Percentiles rank a stretch among this genome's conserved stretches.
phyloP scores from a whole-genome alignment of 1,139 yeast genomes.

The Geotrichum siamense region DNA sequence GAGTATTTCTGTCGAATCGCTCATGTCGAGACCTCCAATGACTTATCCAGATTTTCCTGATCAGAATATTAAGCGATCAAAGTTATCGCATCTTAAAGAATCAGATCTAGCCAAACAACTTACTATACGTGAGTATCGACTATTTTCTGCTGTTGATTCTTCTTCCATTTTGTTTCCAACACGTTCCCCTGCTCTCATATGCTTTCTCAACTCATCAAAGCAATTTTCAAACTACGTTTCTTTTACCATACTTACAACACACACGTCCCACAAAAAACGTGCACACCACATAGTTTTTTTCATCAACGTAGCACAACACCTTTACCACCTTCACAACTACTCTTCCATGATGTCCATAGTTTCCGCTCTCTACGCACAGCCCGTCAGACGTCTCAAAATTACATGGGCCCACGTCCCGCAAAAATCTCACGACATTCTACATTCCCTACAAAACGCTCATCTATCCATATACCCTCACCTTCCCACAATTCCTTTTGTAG shows the following conservation, averaged over 20 bases:
- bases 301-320: constrained; percentile 72
- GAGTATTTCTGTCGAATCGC: background rate
- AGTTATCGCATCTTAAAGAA: constrained; percentile 53
- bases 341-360: constrained; percentile 91
- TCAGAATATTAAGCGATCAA: constrained; percentile 23
- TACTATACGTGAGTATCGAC: constrained; percentile 63
- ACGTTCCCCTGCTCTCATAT: constrained; percentile 41
- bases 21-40: constrained; percentile 13
- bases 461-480: constrained; percentile 35
- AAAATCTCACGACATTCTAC: constrained; percentile 81
- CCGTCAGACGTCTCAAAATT: constrained; percentile 72
- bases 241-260: constrained; percentile 58
- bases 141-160: constrained; percentile 59
- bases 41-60: constrained; percentile 1
- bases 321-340: constrained; percentile 69
- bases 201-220: constrained; percentile 70
- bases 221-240: constrained; percentile 79
- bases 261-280: constrained; percentile 56
- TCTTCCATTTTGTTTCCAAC: constrained; percentile 72
- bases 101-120: constrained; percentile 75
- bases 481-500: constrained; percentile 89
- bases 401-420: constrained; percentile 78
- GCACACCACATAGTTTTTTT: constrained; percentile 65
- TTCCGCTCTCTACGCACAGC: constrained; percentile 79
- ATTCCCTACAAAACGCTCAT: constrained; percentile 54